Percentiles rank a stretch among this genome's conserved stretches.
Conservation (phyloP, 2,329 filamentous ascomycete species). For the Furcasterigmium sp. region DNA sequence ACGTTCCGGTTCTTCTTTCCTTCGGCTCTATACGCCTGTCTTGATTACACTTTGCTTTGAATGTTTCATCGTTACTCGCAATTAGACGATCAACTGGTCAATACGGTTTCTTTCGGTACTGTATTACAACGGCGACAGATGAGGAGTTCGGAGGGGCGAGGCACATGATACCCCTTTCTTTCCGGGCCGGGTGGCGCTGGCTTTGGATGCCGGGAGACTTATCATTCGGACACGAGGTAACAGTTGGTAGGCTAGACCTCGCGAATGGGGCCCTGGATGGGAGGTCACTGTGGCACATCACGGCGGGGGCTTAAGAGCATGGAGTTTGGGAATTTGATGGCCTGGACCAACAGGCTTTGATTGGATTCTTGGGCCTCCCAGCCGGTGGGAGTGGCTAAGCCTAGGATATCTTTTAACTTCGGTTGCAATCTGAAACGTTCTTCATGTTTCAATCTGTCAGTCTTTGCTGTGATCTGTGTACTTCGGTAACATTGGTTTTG, state of each 20-base stretch:
- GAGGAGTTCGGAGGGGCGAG: neutral
- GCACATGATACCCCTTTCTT: neutral
- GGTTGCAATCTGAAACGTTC: too few relatives aligned
- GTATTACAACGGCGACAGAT: neutral
- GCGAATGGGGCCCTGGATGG: neutral
- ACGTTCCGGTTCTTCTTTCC: too few relatives aligned
- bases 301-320: neutral
- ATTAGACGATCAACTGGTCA: constrained; percentile 1
- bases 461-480: too few relatives aligned
- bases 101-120: neutral
- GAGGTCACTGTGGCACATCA: too few relatives aligned
- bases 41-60: too few relatives aligned
- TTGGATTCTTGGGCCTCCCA: too few relatives aligned
- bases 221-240: neutral
- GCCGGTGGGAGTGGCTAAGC: too few relatives aligned
- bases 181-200: constrained; percentile 1
- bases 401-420: too few relatives aligned
- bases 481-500: too few relatives aligned
- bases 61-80: neutral
- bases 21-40: too few relatives aligned
- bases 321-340: neutral
- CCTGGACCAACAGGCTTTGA: neutral
- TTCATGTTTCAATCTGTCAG: too few relatives aligned
- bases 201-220: neutral
- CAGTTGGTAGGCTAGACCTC: neutral